These are phyloP conservation scores for Solanum chiquidenum DNA, from an alignment of 257 asterid genomes.

Conservation along the genomic window DNA sequence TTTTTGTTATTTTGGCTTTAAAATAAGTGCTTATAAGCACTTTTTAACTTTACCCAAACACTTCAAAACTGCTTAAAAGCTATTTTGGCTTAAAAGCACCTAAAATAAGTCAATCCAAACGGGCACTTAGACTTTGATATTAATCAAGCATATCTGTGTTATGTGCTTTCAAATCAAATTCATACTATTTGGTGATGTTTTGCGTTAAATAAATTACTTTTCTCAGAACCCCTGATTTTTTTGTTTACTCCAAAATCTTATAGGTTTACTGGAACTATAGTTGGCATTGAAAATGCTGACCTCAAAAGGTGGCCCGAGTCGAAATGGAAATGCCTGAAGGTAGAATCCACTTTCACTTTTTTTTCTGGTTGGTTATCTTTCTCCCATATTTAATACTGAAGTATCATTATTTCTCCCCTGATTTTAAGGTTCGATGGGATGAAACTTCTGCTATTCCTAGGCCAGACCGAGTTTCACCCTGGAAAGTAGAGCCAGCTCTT, in stretches of 20 bases:
- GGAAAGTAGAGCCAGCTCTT: constrained; percentile 90
- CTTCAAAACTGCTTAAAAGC: too few species aligned
- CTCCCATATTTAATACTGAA: not conserved
- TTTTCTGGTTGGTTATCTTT: not conserved
- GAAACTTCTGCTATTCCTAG: constrained; percentile 76
- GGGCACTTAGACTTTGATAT: not conserved
- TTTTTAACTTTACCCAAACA: too few species aligned
- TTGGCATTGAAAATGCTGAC: constrained; percentile 45
- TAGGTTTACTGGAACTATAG: constrained; percentile 75
- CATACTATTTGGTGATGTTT: not conserved
- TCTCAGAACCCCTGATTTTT: not conserved
- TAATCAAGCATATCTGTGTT: not conserved
- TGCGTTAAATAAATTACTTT: not conserved
- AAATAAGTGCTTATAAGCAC: too few species aligned
- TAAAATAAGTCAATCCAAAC: too few species aligned
- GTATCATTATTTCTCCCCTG: not conserved
- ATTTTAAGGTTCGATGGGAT: constrained; percentile 86
- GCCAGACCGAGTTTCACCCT: constrained; percentile 91
- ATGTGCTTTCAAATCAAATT: not conserved
- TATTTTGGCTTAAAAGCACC: too few species aligned
- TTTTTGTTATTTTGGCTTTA: too few species aligned
- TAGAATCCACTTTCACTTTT: constrained; percentile 8
- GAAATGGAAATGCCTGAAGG: constrained; percentile 77
- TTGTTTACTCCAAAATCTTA: not conserved
- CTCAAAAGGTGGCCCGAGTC: constrained; percentile 65